A percentile compares a stretch with the other conserved stretches of the same genome.
phyloP scores from a whole-genome alignment of 208 protist genomes.

The Leishmania aethiopica region DNA sequence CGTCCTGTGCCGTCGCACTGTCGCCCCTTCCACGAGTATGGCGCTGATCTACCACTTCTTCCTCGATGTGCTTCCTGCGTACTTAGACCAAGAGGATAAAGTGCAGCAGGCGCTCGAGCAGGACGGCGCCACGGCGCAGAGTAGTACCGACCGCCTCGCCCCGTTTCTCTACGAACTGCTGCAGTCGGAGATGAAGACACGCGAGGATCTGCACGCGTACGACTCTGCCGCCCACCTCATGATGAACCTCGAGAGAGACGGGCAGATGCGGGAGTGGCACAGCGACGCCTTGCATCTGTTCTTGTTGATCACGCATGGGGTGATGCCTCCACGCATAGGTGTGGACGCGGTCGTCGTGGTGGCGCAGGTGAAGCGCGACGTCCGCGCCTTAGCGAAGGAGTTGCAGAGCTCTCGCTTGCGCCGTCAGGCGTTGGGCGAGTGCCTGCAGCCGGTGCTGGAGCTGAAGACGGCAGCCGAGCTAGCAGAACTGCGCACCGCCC shows the following conservation, averaged over 20 bases:
- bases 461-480: conserved; percentile 61
- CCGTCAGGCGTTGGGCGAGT: conserved; percentile 66
- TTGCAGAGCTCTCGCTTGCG: conserved; percentile 68
- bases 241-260: conserved; percentile 66
- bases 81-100: conserved; percentile 37
- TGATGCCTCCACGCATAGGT: conserved; percentile 69
- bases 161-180: conserved; percentile 24
- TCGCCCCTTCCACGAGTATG: conserved; percentile 34
- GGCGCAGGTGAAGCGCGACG: conserved; percentile 61
- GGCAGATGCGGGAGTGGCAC: conserved; percentile 28
- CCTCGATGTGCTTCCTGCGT: conserved; percentile 51
- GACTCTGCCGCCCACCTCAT: conserved; percentile 53
- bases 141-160: conserved; percentile 3
- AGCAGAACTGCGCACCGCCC: conserved; percentile 42
- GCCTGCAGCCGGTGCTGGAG: conserved; percentile 64
- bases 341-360: conserved; percentile 70
- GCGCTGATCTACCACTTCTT: conserved; percentile 77
- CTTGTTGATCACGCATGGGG: conserved; percentile 43
- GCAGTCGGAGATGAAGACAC: conserved; percentile 21
- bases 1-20: conserved; percentile 43
- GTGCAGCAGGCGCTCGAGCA: not conserved
- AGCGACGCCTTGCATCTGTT: conserved; percentile 57
- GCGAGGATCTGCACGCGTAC: conserved; percentile 33
- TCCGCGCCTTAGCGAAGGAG: conserved; percentile 56
- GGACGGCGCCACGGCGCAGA: not conserved